These are phyloP conservation scores for Clitoria ternatea DNA, from an alignment of 306 rosid genomes.

Conservation along the genomic window DNA sequence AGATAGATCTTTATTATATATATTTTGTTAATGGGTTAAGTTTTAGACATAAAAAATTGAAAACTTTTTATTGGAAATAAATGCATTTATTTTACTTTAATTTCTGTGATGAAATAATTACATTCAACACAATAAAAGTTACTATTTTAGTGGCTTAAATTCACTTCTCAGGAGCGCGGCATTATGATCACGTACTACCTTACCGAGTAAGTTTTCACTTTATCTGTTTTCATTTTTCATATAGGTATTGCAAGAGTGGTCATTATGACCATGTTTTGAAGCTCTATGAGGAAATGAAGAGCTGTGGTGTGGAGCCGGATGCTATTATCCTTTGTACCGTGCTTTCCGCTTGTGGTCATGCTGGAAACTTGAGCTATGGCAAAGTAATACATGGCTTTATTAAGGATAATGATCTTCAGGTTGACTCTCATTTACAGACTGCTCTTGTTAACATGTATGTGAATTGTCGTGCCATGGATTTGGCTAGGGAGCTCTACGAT, in stretches of 20 bases:
- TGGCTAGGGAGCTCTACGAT: conserved; percentile 53
- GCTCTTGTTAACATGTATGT: conserved; percentile 72
- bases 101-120: too few relatives aligned
- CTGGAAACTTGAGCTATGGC: conserved; percentile 36
- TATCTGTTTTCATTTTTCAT: conserved; percentile 16
- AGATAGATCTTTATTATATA: too few relatives aligned
- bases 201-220: not conserved
- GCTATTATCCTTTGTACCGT: conserved; percentile 54
- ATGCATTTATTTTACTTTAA: too few relatives aligned
- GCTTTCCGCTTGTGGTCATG: conserved; percentile 65
- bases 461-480: conserved; percentile 66
- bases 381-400: conserved; percentile 33
- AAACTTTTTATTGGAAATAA: too few relatives aligned
- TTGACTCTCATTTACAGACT: conserved; percentile 42
- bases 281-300: conserved; percentile 73
- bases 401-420: conserved; percentile 10
- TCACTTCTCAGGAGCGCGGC: too few relatives aligned
- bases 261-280: conserved; percentile 48
- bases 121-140: too few relatives aligned
- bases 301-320: conserved; percentile 49
- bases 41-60: too few relatives aligned
- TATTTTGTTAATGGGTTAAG: too few relatives aligned
- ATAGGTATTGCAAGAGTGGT: conserved; percentile 68
- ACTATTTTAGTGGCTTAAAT: too few relatives aligned
- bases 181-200: not conserved